A percentile compares a stretch with the other conserved stretches of the same genome.
Evolutionary conservation across 2,329 filamentous ascomycete species (phyloP).

Genomic region (Trichoderma afroharzianum): DNA sequence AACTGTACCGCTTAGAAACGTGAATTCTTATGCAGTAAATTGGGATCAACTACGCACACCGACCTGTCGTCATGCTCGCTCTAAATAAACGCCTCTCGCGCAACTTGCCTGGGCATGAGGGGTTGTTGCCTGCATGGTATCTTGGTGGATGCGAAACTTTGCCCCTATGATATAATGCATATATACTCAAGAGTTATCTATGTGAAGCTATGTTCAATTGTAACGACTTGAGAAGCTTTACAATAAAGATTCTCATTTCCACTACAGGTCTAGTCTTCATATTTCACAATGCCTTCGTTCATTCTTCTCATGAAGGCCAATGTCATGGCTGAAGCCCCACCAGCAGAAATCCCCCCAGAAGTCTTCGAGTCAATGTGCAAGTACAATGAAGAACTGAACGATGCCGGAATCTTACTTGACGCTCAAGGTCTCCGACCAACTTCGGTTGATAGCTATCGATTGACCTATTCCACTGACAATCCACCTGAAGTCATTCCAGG

Average conservation of each 20-base stretch:
- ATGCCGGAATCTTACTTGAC: constrained; percentile 27
- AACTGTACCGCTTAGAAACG: not conserved
- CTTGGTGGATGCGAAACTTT: not conserved
- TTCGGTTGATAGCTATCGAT: constrained; percentile 25
- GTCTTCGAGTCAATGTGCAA: constrained; percentile 26
- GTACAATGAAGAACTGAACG: constrained; percentile 29
- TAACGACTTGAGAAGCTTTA: not conserved
- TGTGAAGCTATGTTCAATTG: rapidly evolving
- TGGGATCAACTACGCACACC: not conserved
- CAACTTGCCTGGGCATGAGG: not conserved
- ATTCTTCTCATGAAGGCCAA: constrained; percentile 32
- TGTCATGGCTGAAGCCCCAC: constrained; percentile 23
- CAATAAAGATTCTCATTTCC: not conserved
- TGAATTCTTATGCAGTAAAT: not conserved
- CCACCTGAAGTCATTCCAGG: constrained; percentile 25
- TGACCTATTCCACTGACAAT: constrained; percentile 25
- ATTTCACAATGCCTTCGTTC: constrained; percentile 27
- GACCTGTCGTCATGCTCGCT: not conserved
- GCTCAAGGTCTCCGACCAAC: constrained; percentile 28
- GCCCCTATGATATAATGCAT: not conserved
- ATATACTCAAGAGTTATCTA: not conserved
- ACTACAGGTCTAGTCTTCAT: not conserved
- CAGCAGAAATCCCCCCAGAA: constrained; percentile 19
- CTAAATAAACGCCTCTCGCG: not conserved
- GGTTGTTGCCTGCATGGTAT: not conserved